Evolutionary conservation across 2,329 filamentous ascomycete species (phyloP), one percentile per base, ranked within the genome.

Genomic region (Epichloe amarillans): DNA sequence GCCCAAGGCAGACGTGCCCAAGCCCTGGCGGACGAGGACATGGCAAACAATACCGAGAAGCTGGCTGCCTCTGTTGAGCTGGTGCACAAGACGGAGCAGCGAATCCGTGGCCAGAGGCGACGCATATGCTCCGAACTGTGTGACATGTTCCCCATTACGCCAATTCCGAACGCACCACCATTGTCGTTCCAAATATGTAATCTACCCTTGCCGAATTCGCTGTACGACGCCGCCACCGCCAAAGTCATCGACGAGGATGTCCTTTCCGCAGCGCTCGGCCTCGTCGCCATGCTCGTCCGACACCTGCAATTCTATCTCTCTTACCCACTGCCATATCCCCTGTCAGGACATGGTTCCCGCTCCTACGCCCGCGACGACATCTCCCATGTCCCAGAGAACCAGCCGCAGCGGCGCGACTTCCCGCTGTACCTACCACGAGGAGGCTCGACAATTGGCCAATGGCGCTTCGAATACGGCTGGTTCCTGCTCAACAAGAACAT

Each of bases 401-500:
- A 60, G 1, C 52, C 63, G 6, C 68, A 77, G 50, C 77, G 82
- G 44, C 74, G 83, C 49, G 82, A 81, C 5, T 98, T 95, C 60
- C 93, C 93, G 0, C 75, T 98, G 0, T 90, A 90, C 66, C 63
- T 80, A 0, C 75, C 75, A 0, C 68, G 76, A 2, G 77, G 78
- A 15, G 77, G 77, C 67, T 86, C 70, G n/a, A 76, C 61, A 0
- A 77, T 79, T 2, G 80, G 88, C 0, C 81, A 89, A 44, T 97
- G 91, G 70, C 83, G 91, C 2, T 97, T 97, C 66, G 91, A 97
- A 60, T 98, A 97, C 64, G 93, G 76, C 11, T 93, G 95, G 63
- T 98, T 97, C 60, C 72, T 97, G n/a, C 76, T 98, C 14, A 97
- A 97, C 70, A 96, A 97, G 68, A 74, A 97, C 62, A 90, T 98